These are phyloP conservation scores for Guyanaporus albipodus DNA, from an alignment of 768 basidiomycete genomes.

Conservation along the genomic window DNA sequence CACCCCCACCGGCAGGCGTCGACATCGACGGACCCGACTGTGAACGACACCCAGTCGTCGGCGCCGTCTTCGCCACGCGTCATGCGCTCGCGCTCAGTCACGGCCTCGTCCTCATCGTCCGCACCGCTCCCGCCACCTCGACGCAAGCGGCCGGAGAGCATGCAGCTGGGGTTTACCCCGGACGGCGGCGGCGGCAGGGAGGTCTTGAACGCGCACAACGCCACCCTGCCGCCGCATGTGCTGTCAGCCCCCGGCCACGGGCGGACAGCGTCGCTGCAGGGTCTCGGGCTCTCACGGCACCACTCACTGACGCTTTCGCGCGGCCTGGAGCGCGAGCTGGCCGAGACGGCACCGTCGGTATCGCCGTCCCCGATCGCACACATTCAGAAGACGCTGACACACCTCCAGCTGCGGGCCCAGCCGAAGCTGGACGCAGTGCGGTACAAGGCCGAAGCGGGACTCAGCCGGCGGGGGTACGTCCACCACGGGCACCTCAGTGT, in stretches of 20 bases:
- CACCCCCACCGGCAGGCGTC: conserved; percentile 52
- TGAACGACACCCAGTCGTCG: conserved; percentile 24
- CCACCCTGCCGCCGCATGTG: too few species aligned
- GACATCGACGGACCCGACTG: conserved; percentile 18
- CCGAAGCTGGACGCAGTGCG: conserved; percentile 59
- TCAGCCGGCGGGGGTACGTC: conserved; percentile 58
- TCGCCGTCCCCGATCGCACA: conserved; percentile 35
- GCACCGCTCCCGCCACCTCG: conserved; percentile 43
- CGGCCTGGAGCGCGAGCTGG: conserved; percentile 15
- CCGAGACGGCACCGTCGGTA: too few species aligned
- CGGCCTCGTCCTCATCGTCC: conserved; percentile 34
- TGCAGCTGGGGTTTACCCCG: conserved; percentile 40
- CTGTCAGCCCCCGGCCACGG: conserved; percentile 7
- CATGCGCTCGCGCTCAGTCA: conserved; percentile 53
- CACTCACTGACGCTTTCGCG: conserved; percentile 37
- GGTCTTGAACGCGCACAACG: too few species aligned
- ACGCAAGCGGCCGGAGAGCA: conserved; percentile 59
- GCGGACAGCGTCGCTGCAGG: conserved; percentile 20
- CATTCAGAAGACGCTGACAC: conserved; percentile 43
- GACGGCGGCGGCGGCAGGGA: conserved; percentile 16
- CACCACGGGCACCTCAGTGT: conserved; percentile 32
- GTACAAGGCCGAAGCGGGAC: conserved; percentile 69
- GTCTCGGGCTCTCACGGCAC: conserved; percentile 37
- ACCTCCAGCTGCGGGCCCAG: conserved; percentile 38
- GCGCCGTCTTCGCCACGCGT: conserved; percentile 36